Base-by-base conservation (phyloP, 2,329 filamentous ascomycete genomes). In the Chrysosporium queenslandicum region DNA sequence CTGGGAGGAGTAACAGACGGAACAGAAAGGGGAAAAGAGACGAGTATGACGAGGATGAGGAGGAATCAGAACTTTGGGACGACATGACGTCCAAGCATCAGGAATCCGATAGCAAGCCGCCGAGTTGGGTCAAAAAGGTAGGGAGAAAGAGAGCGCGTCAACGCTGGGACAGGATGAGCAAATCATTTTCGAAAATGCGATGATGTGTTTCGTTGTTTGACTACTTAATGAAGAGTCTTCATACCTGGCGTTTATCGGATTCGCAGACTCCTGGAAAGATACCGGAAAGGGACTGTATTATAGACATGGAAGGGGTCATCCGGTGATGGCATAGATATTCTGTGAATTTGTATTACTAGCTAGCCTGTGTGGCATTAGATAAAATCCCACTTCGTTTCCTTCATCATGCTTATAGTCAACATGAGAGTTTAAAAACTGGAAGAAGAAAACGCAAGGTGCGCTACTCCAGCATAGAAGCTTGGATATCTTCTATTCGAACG, bases 81-180 rank as follows among this genome's bases (percentile, higher is more conserved):
- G 14, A 21, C 25, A 12, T 29, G 46, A 18, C n/a, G 18, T 18
- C 21, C n/a, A 48, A 40, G 18, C 37, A n/a, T 12, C 8, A 2
- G 20, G 55, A 66, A 40, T 40, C 63, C 54, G 67, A 67, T 0
- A 58, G 66, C 43, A 66, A 54, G 18, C 62, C 69, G 23, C 68
- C 68, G n/a, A 64, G 60, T 36, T 70, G 68, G 68, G 67, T 72
- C 63, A 72, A 71, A 54, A 65, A 71, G 53, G 68, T 66, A 57
- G 64, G 68, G 52, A 74, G 72, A 58, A 71, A 68, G 58, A 70
- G 64, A 61, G 45, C 64, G 34, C 27, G 43, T n/a, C 12, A 46
- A 46, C 43, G 18, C 2, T 34, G 18, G 27, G 43, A 43, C 5
- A 43, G 29, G 14, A 9, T 14, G 21, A 29, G 40, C 21, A 43